phyloP scores from a whole-genome alignment of 2,329 filamentous ascomycete species.

The Colletotrichum sp. region DNA sequence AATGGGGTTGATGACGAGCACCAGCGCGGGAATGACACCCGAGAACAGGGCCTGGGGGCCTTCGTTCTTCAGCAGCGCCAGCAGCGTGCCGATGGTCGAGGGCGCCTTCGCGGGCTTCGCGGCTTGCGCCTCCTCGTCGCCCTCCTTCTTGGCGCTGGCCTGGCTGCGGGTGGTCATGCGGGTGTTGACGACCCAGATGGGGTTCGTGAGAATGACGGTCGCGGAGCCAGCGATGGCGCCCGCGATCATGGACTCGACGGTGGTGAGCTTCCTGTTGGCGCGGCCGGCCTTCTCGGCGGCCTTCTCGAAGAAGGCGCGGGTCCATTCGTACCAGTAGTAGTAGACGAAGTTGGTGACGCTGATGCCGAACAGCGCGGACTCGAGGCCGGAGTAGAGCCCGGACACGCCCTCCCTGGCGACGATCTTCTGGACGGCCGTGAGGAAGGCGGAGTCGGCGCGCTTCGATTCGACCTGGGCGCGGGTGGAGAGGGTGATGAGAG shows the following conservation, averaged over 20 bases:
- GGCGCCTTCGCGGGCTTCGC: slow-evolving; percentile 56
- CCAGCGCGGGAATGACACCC: slow-evolving; percentile 88
- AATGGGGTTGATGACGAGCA: slow-evolving; percentile 97
- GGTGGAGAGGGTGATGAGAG: slow-evolving; percentile 95
- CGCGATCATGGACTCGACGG: slow-evolving; percentile 91
- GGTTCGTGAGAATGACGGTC: slow-evolving; percentile 95
- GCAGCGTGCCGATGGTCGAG: slow-evolving; percentile 80
- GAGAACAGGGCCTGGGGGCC: slow-evolving; percentile 86
- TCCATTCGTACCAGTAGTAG: slow-evolving; percentile 99
- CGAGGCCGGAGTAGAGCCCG: slow-evolving; percentile 90
- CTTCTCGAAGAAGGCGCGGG: slow-evolving; percentile 81
- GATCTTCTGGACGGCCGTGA: slow-evolving; percentile 83
- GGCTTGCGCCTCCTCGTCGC: slow-evolving; percentile 45
- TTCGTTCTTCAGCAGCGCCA: slow-evolving; percentile 82
- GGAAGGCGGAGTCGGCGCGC: slow-evolving; percentile 83
- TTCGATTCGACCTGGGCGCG: slow-evolving; percentile 97
- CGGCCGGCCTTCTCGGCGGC: slow-evolving; percentile 77
- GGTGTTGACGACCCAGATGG: slow-evolving; percentile 99
- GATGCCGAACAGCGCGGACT: slow-evolving; percentile 95
- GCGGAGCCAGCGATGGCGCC: slow-evolving; percentile 92
- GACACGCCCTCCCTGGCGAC: slow-evolving; percentile 88
- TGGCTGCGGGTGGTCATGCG: slow-evolving; percentile 89
- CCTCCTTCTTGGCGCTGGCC: slow-evolving; percentile 27
- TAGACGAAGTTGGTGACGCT: slow-evolving; percentile 99
- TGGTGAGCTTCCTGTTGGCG: slow-evolving; percentile 82